These are phyloP conservation scores for Ilex paraguariensis DNA, from an alignment of 305 asterid genomes.

Conservation along the genomic window DNA sequence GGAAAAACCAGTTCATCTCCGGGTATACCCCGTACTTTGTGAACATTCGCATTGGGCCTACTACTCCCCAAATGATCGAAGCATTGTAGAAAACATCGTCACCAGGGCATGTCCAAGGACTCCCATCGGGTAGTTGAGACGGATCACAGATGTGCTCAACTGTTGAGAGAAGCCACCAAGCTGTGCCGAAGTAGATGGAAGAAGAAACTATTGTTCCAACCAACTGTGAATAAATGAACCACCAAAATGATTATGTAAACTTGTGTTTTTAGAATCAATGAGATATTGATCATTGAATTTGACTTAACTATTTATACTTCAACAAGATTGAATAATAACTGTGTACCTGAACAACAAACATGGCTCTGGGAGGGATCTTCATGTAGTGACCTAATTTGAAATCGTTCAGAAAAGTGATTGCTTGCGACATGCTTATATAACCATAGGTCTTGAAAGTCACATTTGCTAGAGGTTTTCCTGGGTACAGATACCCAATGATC, in stretches of 20 bases:
- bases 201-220: constrained; percentile 54
- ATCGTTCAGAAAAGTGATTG: constrained; percentile 49
- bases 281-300: too few species aligned
- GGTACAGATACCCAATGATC: constrained; percentile 61
- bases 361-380: constrained; percentile 68
- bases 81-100: constrained; percentile 66
- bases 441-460: constrained; percentile 60
- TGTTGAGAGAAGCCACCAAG: constrained; percentile 54
- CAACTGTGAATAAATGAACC: constrained; percentile 16
- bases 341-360: constrained; percentile 64
- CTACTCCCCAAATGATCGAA: constrained; percentile 74
- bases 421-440: constrained; percentile 55
- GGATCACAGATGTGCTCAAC: constrained; percentile 42
- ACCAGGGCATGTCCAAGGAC: constrained; percentile 67
- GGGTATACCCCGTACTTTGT: constrained; percentile 38
- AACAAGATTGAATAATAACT: background rate
- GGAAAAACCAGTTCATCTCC: constrained; percentile 47
- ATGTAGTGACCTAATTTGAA: constrained; percentile 76
- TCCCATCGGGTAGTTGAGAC: constrained; percentile 29
- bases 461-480: constrained; percentile 65
- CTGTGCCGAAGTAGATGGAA: constrained; percentile 26
- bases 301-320: too few species aligned
- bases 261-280: background rate
- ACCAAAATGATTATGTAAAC: background rate
- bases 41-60: constrained; percentile 58